These are phyloP conservation scores for Crataegus laevigata DNA, from an alignment of 306 rosid genomes.

Conservation along the genomic window DNA sequence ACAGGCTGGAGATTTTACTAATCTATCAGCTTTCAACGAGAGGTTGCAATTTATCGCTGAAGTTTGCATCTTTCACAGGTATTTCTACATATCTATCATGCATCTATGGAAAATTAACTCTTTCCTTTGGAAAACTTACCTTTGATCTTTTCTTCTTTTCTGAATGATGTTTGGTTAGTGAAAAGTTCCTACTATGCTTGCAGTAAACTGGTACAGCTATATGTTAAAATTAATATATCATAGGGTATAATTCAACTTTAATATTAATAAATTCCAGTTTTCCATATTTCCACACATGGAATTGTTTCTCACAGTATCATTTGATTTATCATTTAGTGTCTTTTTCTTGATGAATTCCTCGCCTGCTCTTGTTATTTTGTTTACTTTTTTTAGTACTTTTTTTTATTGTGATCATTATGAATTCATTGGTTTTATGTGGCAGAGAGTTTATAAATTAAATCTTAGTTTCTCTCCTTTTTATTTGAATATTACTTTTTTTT, in stretches of 20 bases:
- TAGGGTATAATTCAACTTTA: background rate
- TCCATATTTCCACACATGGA: background rate
- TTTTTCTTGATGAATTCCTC: background rate
- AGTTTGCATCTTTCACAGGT: conserved; percentile 99
- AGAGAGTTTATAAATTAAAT: background rate
- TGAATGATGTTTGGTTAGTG: background rate
- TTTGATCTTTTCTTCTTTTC: background rate
- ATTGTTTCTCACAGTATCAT: background rate
- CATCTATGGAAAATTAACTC: background rate
- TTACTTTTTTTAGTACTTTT: background rate
- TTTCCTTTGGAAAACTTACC: background rate
- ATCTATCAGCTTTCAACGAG: conserved; percentile 79
- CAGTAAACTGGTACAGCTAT: background rate
- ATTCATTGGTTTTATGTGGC: background rate
- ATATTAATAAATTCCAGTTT: background rate
- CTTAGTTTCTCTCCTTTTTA: background rate
- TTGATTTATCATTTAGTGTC: background rate
- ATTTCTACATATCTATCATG: conserved; percentile 21
- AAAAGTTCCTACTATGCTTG: background rate
- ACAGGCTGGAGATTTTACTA: conserved; percentile 64
- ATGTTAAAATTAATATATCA: background rate
- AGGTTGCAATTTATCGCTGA: conserved; percentile 93
- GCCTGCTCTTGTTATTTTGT: background rate
- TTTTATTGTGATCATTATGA: background rate
- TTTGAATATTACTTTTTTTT: conserved; percentile 19